Percentiles rank a stretch among this genome's conserved stretches.
phyloP scores from a whole-genome alignment of 2,329 filamentous ascomycete genomes.

The Trichoderma asperellum region DNA sequence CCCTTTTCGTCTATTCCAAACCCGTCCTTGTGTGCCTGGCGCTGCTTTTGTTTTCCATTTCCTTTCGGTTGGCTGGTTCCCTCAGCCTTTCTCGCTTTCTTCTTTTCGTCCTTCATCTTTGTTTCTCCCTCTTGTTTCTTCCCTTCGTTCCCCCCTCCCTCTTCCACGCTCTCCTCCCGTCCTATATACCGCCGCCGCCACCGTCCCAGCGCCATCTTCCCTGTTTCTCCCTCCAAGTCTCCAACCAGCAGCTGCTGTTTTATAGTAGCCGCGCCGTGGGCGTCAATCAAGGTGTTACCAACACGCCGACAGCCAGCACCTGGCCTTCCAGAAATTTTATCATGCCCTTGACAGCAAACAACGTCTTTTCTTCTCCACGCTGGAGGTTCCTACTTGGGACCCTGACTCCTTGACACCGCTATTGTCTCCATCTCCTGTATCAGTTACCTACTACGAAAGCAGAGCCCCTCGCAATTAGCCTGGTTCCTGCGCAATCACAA shows the following conservation, averaged over 20 bases:
- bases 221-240: constrained; percentile 2
- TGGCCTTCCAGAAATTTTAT: constrained; percentile 37
- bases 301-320: constrained; percentile 23
- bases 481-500: constrained; percentile 6
- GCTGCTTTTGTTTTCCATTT: not conserved
- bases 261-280: constrained; percentile 18
- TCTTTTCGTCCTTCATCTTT: not conserved
- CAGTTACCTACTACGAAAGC: not conserved
- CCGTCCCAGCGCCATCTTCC: constrained; percentile 2
- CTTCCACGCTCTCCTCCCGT: not conserved
- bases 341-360: constrained; percentile 46
- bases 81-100: not conserved
- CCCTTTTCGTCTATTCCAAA: not conserved
- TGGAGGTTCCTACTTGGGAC: constrained; percentile 48
- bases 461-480: constrained; percentile 10
- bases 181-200: not conserved
- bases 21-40: not conserved
- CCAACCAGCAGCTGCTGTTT: constrained; percentile 3
- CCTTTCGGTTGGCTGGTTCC: not conserved
- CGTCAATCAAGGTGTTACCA: constrained; percentile 26
- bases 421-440: not conserved
- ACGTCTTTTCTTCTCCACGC: constrained; percentile 46
- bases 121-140: not conserved
- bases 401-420: constrained; percentile 44
- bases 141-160: not conserved